These are phyloP conservation scores for Cytospora leucostoma DNA, from an alignment of 2,329 filamentous ascomycete species.

Conservation along the genomic window DNA sequence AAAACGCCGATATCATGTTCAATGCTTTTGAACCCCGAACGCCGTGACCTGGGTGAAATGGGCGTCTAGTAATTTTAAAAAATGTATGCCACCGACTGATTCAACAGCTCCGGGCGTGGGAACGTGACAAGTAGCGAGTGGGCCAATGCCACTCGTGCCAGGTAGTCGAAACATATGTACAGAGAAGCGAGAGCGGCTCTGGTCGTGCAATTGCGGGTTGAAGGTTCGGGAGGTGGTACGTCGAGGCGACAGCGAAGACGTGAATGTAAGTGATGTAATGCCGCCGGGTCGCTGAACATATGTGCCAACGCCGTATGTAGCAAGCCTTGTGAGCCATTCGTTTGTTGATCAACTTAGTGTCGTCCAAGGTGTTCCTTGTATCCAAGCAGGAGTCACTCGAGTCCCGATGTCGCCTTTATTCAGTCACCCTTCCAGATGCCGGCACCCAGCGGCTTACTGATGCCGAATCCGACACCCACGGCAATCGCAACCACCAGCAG, in stretches of 20 bases:
- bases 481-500: conserved; percentile 55
- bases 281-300: neutral
- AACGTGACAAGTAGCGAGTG: neutral
- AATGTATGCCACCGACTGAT: conserved; percentile 9
- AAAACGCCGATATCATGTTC: conserved; percentile 21
- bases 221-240: neutral
- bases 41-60: conserved; percentile 13
- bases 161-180: conserved; percentile 18
- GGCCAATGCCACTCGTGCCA: conserved; percentile 5
- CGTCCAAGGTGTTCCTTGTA: conserved; percentile 1
- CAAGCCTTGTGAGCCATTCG: neutral
- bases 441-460: conserved; percentile 63
- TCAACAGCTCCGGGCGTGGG: neutral
- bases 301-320: neutral
- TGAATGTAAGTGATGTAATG: neutral
- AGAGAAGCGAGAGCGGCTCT: conserved; percentile 20
- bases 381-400: conserved; percentile 7
- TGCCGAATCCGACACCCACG: conserved; percentile 59
- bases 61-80: conserved; percentile 20
- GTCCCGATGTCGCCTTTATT: conserved; percentile 27
- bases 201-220: conserved; percentile 9
- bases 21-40: conserved; percentile 20
- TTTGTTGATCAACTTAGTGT: neutral
- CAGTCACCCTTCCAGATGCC: conserved; percentile 53
- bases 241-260: neutral